Base-by-base conservation (phyloP, 73 alveolate species). In the Paramecium octaurelia region DNA sequence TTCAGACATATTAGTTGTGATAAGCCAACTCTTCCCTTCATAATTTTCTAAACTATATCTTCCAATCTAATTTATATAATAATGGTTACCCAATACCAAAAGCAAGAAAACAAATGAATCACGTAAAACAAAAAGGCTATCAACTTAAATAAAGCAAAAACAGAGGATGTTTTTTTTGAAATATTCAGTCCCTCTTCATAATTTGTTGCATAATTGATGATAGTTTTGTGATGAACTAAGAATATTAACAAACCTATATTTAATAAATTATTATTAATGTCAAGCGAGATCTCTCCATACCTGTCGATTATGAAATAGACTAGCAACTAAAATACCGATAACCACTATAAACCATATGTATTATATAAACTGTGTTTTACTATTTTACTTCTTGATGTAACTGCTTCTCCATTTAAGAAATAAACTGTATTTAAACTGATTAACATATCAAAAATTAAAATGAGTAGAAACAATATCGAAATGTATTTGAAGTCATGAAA, bases 21-120 rank as follows among this genome's bases (percentile, higher is more conserved):
- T 58, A 1, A 95, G 42, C 97, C 97, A 95, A 58, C 89, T 75
- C 16, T 68, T 88, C 4, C 70, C 92, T 6, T 91, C 93, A 29
- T 90, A 58, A 20, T 42, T 70, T 3, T 93, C 75, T 4, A 42
- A 20, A 24, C 91, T 80, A 80, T 80, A 80, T 24, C 31, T n/a
- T 46, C 91, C 91, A 44, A 64, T 43, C 91, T 80, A 44, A 24
- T 2, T 43, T 20, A 80, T 31, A 14, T 44, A 29, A 1, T 80
- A 23, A 23, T 18, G 46, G 21, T 54, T 80, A 80, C 91, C 91
- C 70, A 80, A 48, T 20, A 42, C 91, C 91, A 80, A 20, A 80
- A 80, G 46, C 91, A 80, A 23, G 91, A 80, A 44, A 80, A 46
- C 20, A 80, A 43, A 48, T 80, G 91, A 10, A 80, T 80, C 18